Evolutionary conservation across 768 basidiomycete species (phyloP), one percentile per base, ranked within the genome.

Genomic region (Trametes meyenii): DNA sequence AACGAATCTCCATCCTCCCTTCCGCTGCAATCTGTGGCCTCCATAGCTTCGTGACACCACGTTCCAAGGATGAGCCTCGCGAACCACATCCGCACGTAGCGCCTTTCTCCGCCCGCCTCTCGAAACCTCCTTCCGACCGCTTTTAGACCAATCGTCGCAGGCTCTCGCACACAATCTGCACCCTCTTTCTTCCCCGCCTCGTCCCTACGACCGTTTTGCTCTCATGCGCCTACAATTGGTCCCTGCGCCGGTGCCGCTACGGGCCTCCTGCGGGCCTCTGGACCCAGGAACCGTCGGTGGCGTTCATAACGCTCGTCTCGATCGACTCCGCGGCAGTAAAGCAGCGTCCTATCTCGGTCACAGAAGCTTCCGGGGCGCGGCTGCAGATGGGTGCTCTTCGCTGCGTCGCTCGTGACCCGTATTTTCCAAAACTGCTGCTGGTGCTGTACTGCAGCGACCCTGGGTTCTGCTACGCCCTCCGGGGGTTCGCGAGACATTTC

Each of bases 241-340:
- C 40, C 49, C 49, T 50, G 5, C 40, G 11, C 40, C 40, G 10
- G 49, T n/a, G 36, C 51, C 51, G 11, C 50, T 50, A 33, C 24
- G 16, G 38, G 38, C 16, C 36, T n/a, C 48, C 48, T 33, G 16
- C 29, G 11, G 48, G 11, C 29, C 7, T 23, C 19, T 13, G 19
- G 50, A 24, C 33, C 26, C 10, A 19, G 54, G 54, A 19, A 48
- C 21, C 26, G 29, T 49, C n/a, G 17, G 45, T 55, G 54, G 59
- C 59, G 59, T 60, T 36, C 48, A 46, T 45, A 24, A 61, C 52
- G 19, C 45, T 45, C 53, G 23, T 23, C 17, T 56, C 54, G 42
- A 26, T 39, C 40, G 11, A 26, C 42, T 23, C 55, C 55, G 53
- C 29, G 36, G 40, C 19, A 26, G 24, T 29, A 48, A 46, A 1